Percentiles rank a stretch among this genome's conserved stretches.
These are phyloP conservation scores for Starmerella sirachaensis DNA, from an alignment of 805 yeast species.

Conservation along the genomic window DNA sequence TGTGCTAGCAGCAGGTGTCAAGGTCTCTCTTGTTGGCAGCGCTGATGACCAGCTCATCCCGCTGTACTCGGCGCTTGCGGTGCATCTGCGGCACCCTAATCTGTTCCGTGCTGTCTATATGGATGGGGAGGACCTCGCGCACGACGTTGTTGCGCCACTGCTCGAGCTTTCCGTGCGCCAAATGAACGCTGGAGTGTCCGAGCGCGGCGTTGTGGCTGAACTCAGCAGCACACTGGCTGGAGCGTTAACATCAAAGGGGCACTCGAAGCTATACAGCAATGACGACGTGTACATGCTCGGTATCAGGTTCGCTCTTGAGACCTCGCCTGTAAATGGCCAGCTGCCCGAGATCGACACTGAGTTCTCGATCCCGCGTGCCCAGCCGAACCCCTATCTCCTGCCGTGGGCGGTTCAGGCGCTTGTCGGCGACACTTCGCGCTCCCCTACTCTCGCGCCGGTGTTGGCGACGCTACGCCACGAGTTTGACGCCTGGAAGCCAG, in stretches of 20 bases:
- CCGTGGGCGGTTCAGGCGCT: slow-evolving; percentile 92
- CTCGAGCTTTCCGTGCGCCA: slow-evolving; percentile 62
- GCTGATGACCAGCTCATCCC: slow-evolving; percentile 93
- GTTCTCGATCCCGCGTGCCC: slow-evolving; percentile 42
- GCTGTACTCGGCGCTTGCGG: slow-evolving; percentile 71
- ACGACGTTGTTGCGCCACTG: slow-evolving; percentile 63
- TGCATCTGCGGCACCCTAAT: slow-evolving; percentile 79
- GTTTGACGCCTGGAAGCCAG: slow-evolving; percentile 82
- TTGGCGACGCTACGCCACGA: slow-evolving; percentile 45
- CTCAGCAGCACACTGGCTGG: slow-evolving; percentile 73
- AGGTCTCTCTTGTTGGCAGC: slow-evolving; percentile 73
- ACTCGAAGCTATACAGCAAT: slow-evolving; percentile 78
- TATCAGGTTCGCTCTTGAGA: slow-evolving; percentile 58
- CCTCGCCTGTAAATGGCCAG: slow-evolving; percentile 39
- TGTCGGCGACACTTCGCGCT: slow-evolving; percentile 41
- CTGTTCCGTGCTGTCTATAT: slow-evolving; percentile 80
- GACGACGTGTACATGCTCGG: slow-evolving; percentile 75
- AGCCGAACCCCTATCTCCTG: slow-evolving; percentile 64
- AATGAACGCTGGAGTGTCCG: slow-evolving; percentile 66
- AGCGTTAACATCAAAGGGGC: slow-evolving; percentile 90
- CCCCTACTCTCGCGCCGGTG: slow-evolving; percentile 29
- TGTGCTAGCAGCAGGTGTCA: slow-evolving; percentile 58
- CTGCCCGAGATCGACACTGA: slow-evolving; percentile 23
- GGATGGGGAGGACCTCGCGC: slow-evolving; percentile 69
- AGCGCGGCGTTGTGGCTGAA: slow-evolving; percentile 77